Conservation (phyloP, 352 stramenopile species). For the Phytophthora pinifolia region DNA sequence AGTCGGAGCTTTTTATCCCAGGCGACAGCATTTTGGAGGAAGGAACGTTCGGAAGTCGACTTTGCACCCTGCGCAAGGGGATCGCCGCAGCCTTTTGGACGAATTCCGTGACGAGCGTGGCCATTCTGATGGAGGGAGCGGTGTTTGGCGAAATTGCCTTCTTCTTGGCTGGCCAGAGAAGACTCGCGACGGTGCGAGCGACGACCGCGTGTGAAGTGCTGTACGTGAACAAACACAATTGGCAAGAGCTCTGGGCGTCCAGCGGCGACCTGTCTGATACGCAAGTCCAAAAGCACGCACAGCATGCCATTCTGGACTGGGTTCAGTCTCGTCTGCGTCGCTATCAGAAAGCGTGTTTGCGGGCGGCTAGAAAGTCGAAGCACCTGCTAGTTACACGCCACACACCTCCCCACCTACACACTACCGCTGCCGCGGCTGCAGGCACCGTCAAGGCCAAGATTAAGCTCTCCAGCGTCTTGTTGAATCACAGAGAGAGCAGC, state of each 20-base stretch:
- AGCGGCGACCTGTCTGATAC: conserved; percentile 35
- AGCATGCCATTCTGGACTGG: conserved; percentile 64
- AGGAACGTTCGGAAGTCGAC: conserved; percentile 49
- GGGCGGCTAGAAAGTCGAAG: conserved; percentile 47
- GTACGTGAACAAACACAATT: conserved; percentile 58
- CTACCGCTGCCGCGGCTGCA: conserved; percentile 2
- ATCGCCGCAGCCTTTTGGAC: conserved; percentile 61
- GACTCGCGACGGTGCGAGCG: conserved; percentile 61
- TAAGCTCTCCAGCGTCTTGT: conserved; percentile 7
- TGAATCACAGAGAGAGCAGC: conserved; percentile 6
- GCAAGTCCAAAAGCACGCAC: conserved; percentile 54
- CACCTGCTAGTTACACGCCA: conserved; percentile 16
- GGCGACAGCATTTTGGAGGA: conserved; percentile 65
- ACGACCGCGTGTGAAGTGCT: conserved; percentile 65
- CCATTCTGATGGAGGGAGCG: conserved; percentile 56
- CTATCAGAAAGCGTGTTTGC: conserved; percentile 45
- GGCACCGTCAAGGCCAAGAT: conserved; percentile 16
- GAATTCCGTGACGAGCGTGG: conserved; percentile 47
- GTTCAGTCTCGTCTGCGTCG: conserved; percentile 37
- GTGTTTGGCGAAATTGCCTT: conserved; percentile 75
- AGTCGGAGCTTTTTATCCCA: conserved; percentile 69
- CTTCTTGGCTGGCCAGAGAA: conserved; percentile 58
- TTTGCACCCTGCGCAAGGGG: conserved; percentile 63
- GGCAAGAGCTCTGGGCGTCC: conserved; percentile 58
- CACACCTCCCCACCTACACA: not conserved